A percentile compares a stretch with the other conserved stretches of the same genome.
Conservation (phyloP, 768 basidiomycete species). For the Chiua virens region DNA sequence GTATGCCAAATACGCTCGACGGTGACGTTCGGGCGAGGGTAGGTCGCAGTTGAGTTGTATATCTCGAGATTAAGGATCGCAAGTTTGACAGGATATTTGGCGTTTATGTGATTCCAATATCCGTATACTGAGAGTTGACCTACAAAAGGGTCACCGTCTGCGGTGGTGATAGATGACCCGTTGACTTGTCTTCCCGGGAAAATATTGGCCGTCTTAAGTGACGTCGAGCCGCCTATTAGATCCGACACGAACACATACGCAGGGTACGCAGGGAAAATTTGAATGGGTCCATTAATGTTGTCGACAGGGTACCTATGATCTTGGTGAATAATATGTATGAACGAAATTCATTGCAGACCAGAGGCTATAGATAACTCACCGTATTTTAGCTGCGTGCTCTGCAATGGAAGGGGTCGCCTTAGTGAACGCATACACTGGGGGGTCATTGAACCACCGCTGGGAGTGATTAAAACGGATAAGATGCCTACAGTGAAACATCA, state of each 20-base stretch:
- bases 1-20: constrained; percentile 43
- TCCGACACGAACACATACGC: constrained; percentile 54
- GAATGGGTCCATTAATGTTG: constrained; percentile 46
- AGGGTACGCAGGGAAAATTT: constrained; percentile 54
- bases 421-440: constrained; percentile 50
- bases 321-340: neutral
- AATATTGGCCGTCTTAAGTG: constrained; percentile 46
- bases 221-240: constrained; percentile 43
- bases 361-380: constrained; percentile 46
- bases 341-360: constrained; percentile 34
- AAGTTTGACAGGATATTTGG: constrained; percentile 43
- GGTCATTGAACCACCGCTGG: neutral
- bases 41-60: constrained; percentile 46
- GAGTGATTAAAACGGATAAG: neutral
- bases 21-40: constrained; percentile 40
- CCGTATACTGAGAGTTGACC: constrained; percentile 54
- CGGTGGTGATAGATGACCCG: constrained; percentile 53
- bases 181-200: constrained; percentile 53
- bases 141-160: constrained; percentile 44
- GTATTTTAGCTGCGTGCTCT: constrained; percentile 51
- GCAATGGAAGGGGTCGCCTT: constrained; percentile 54
- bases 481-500: constrained; percentile 45
- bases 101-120: constrained; percentile 41
- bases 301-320: constrained; percentile 45
- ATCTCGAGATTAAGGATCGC: constrained; percentile 52